Conservation (phyloP, 1,284 basidiomycete species). For the Naganishia sp. region DNA sequence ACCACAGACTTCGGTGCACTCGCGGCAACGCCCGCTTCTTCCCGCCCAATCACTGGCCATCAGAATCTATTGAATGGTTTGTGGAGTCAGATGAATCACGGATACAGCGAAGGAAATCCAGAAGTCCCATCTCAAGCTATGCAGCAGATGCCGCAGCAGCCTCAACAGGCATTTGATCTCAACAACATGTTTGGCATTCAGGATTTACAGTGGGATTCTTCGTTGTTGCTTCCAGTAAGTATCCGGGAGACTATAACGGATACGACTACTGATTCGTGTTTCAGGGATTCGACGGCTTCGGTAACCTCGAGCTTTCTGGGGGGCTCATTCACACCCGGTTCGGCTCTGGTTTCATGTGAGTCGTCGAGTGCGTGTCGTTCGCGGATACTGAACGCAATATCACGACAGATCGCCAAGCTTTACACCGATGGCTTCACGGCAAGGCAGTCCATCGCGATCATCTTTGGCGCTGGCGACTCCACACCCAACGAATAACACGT, state of each 20-base stretch:
- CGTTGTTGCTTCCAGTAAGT: conserved; percentile 48
- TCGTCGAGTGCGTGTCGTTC: not conserved
- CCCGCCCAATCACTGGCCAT: conserved; percentile 1
- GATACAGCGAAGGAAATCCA: conserved; percentile 19
- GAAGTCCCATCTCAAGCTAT: conserved; percentile 18
- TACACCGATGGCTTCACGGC: conserved; percentile 17
- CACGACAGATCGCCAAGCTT: conserved; percentile 19
- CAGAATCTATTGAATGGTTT: conserved; percentile 23
- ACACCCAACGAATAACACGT: conserved; percentile 4
- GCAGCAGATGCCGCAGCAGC: conserved; percentile 17
- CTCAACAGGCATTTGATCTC: conserved; percentile 14
- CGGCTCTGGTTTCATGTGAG: conserved; percentile 55
- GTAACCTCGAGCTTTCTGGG: conserved; percentile 51
- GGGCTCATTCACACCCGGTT: conserved; percentile 52
- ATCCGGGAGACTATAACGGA: not conserved
- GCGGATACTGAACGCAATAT: not conserved
- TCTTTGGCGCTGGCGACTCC: conserved; percentile 3
- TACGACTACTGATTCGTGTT: not conserved
- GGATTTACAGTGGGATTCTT: conserved; percentile 53
- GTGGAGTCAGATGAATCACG: conserved; percentile 27
- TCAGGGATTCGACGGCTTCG: conserved; percentile 47
- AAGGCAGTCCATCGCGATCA: conserved; percentile 15
- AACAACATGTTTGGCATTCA: conserved; percentile 46
- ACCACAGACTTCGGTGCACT: conserved; percentile 9
- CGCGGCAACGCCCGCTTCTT: conserved; percentile 8